Evolutionary conservation across 495 filamentous ascomycete species (phyloP).

Genomic region (Hyaloscypha hepaticicola): DNA sequence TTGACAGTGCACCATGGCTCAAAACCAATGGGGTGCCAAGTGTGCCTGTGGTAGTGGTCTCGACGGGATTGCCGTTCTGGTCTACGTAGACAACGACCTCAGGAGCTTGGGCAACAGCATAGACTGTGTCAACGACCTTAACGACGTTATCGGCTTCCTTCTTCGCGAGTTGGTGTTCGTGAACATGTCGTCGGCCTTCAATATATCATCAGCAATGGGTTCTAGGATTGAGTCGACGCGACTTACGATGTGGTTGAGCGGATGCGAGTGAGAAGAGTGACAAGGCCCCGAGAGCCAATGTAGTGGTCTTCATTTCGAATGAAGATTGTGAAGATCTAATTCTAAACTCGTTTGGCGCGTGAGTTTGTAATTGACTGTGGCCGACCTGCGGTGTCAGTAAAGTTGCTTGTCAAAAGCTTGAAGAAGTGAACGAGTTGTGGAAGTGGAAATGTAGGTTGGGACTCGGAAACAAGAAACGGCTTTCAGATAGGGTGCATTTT

Average conservation of each 20-base stretch:
- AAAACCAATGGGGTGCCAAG: background rate
- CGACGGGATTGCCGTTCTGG: slow-evolving; percentile 54
- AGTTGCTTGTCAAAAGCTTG: slow-evolving; percentile 1
- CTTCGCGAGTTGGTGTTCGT: slow-evolving; percentile 29
- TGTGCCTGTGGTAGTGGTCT: slow-evolving; percentile 28
- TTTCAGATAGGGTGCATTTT: background rate
- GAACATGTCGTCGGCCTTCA: slow-evolving; percentile 26
- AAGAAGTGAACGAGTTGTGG: background rate
- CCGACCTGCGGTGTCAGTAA: slow-evolving; percentile 8
- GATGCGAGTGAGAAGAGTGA: slow-evolving; percentile 36
- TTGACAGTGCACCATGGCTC: slow-evolving; percentile 1
- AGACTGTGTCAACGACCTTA: slow-evolving; percentile 39
- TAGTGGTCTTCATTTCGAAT: slow-evolving; percentile 42
- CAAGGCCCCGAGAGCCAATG: slow-evolving; percentile 31
- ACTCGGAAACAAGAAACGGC: background rate
- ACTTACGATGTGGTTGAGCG: slow-evolving; percentile 42
- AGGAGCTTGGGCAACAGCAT: slow-evolving; percentile 32
- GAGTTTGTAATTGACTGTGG: background rate
- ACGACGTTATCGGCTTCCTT: slow-evolving; percentile 29
- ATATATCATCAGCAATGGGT: slow-evolving; percentile 24
- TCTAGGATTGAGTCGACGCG: background rate
- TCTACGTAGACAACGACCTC: slow-evolving; percentile 67
- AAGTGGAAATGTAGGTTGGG: background rate
- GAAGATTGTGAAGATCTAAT: slow-evolving; percentile 3
- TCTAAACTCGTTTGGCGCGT: background rate